These are phyloP conservation scores for Tylopilus balloui DNA, from an alignment of 768 basidiomycete species.

Conservation along the genomic window DNA sequence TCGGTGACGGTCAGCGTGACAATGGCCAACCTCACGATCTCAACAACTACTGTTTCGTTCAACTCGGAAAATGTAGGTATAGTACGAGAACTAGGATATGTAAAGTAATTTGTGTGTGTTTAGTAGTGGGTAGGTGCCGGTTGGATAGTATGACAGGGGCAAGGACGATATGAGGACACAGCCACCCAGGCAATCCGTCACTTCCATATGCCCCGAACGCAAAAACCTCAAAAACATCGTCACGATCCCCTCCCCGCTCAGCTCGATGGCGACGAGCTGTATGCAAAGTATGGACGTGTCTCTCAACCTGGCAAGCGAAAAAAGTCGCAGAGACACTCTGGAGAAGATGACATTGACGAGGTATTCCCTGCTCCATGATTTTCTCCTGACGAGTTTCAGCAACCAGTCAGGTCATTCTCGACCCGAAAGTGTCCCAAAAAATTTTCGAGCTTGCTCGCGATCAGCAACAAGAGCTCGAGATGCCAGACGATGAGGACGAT, in stretches of 20 bases:
- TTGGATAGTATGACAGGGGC: too few species aligned
- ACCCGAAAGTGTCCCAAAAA: constrained; percentile 75
- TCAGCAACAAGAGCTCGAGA: constrained; percentile 86
- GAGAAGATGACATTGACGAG: constrained; percentile 56
- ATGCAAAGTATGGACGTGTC: constrained; percentile 74
- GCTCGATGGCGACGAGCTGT: constrained; percentile 70
- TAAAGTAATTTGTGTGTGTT: too few species aligned
- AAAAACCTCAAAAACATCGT: constrained; percentile 54
- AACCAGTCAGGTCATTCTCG: constrained; percentile 54
- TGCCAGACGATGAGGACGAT: constrained; percentile 53
- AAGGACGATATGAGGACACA: constrained; percentile 10
- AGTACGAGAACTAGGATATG: too few species aligned
- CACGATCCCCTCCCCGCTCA: constrained; percentile 89
- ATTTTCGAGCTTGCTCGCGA: constrained; percentile 91
- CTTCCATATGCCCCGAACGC: constrained; percentile 59
- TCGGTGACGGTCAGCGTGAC: too few species aligned
- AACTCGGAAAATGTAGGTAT: too few species aligned
- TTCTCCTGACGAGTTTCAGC: constrained; percentile 3
- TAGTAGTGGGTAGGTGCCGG: too few species aligned
- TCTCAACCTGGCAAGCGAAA: constrained; percentile 72
- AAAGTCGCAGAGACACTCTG: constrained; percentile 46
- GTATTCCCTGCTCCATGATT: constrained; percentile 33
- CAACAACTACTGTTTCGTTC: too few species aligned
- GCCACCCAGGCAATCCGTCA: constrained; percentile 1
- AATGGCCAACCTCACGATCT: too few species aligned